phyloP scores from a whole-genome alignment of 2,329 filamentous ascomycete genomes.

The Colletotrichum caudatum region DNA sequence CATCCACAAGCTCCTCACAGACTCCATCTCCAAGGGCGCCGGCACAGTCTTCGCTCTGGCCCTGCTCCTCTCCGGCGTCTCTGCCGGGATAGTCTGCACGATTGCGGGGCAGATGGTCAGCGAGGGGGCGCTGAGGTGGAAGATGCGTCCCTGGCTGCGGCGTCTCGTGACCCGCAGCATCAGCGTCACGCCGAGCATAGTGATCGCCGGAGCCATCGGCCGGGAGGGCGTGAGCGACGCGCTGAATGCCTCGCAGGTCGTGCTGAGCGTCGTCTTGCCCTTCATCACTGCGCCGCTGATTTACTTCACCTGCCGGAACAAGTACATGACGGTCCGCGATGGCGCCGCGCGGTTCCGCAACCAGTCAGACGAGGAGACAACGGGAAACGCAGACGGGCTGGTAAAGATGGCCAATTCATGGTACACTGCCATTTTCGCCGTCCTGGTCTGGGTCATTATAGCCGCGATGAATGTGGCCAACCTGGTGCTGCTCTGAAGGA shows the following conservation, averaged over 20 bases:
- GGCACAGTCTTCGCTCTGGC: slow-evolving; percentile 88
- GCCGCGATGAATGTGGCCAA: slow-evolving; percentile 84
- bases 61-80: slow-evolving; percentile 82
- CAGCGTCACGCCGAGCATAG: slow-evolving; percentile 84
- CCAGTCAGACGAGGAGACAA: slow-evolving; percentile 46
- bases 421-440: slow-evolving; percentile 66
- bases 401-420: slow-evolving; percentile 80
- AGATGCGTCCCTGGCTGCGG: slow-evolving; percentile 80
- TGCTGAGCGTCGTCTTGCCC: slow-evolving; percentile 81
- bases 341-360: slow-evolving; percentile 54
- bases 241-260: slow-evolving; percentile 82
- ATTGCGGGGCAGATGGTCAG: slow-evolving; percentile 91
- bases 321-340: slow-evolving; percentile 79
- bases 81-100: slow-evolving; percentile 88
- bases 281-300: slow-evolving; percentile 87
- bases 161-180: slow-evolving; percentile 82
- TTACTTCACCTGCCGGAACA: slow-evolving; percentile 83
- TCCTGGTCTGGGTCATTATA: slow-evolving; percentile 79
- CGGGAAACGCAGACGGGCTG: slow-evolving; percentile 38
- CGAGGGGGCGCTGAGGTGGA: slow-evolving; percentile 84
- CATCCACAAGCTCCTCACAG: slow-evolving; percentile 79
- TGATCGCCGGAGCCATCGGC: slow-evolving; percentile 85
- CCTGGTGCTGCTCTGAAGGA: slow-evolving; percentile 70
- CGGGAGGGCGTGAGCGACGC: slow-evolving; percentile 76
- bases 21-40: slow-evolving; percentile 77